Percentiles rank a stretch among this genome's conserved stretches.
These are phyloP conservation scores for Aspergillus diversus DNA, from an alignment of 495 filamentous ascomycete species.

Conservation along the genomic window DNA sequence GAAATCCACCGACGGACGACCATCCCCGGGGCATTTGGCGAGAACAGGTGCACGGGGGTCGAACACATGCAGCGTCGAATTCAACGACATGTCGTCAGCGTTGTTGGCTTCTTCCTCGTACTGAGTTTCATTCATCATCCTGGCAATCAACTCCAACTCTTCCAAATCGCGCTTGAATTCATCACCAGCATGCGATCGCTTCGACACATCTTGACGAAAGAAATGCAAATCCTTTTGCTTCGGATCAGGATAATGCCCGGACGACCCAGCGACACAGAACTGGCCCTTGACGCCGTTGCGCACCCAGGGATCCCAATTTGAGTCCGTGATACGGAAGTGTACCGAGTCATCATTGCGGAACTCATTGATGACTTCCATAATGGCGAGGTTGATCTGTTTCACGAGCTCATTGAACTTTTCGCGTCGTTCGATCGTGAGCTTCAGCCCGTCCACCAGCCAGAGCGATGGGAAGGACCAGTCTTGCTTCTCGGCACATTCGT, in stretches of 20 bases:
- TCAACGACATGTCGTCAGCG: neutral
- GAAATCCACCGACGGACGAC: neutral
- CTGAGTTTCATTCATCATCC: neutral
- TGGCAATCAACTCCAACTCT: neutral
- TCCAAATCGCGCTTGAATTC: neutral
- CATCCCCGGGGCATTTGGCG: slow-evolving; percentile 12
- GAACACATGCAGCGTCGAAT: neutral
- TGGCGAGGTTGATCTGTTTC: slow-evolving; percentile 23
- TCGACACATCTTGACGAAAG: slow-evolving; percentile 27
- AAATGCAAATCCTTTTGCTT: slow-evolving; percentile 26
- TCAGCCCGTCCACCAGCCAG: neutral
- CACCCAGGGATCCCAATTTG: slow-evolving; percentile 32
- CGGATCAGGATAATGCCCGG: slow-evolving; percentile 27
- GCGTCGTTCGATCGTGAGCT: slow-evolving; percentile 28
- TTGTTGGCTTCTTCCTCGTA: neutral
- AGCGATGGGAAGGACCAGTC: slow-evolving; percentile 24
- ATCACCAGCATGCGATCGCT: neutral
- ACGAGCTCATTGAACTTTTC: slow-evolving; percentile 32
- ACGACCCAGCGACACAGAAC: slow-evolving; percentile 27
- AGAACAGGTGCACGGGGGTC: neutral
- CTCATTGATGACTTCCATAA: slow-evolving; percentile 23
- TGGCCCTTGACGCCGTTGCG: slow-evolving; percentile 23
- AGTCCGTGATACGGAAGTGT: slow-evolving; percentile 12
- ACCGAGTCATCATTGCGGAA: neutral
- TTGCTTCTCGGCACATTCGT: slow-evolving; percentile 26